phyloP scores from a whole-genome alignment of 805 yeast species.

The Jamesozyma jinghongensis region DNA sequence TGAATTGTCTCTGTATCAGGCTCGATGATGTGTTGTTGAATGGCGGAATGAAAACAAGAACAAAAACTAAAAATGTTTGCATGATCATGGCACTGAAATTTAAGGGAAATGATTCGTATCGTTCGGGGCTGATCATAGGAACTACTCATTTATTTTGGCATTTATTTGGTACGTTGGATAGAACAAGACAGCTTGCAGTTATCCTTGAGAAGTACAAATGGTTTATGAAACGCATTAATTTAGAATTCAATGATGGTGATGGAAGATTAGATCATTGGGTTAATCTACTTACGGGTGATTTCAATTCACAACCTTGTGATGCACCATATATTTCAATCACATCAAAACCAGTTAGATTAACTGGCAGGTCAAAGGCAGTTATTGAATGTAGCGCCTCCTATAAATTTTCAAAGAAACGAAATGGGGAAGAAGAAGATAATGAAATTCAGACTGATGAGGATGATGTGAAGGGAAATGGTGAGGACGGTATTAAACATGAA shows the following conservation, averaged over 20 bases:
- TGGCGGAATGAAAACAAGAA: slow-evolving; percentile 37
- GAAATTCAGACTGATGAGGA: slow-evolving; percentile 37
- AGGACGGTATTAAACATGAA: no score
- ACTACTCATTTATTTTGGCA: slow-evolving; percentile 95
- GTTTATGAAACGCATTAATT: slow-evolving; percentile 36
- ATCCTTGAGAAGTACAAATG: slow-evolving; percentile 46
- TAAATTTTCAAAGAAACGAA: slow-evolving; percentile 40
- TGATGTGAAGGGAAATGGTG: slow-evolving; percentile 38
- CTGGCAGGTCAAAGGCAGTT: slow-evolving; percentile 42
- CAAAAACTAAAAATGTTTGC: slow-evolving; percentile 63
- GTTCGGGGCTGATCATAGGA: slow-evolving; percentile 53
- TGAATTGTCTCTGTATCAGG: no score
- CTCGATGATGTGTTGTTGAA: not conserved
- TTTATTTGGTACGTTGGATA: slow-evolving; percentile 82
- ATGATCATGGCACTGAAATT: slow-evolving; percentile 48
- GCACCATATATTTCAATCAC: slow-evolving; percentile 71
- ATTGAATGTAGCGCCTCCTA: slow-evolving; percentile 53
- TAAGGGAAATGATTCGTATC: slow-evolving; percentile 29
- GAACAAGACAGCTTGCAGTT: slow-evolving; percentile 72
- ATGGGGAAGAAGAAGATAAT: slow-evolving; percentile 44
- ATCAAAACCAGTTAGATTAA: slow-evolving; percentile 48
- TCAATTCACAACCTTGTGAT: slow-evolving; percentile 78
- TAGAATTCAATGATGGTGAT: slow-evolving; percentile 27
- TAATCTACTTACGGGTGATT: slow-evolving; percentile 74
- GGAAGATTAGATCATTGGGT: slow-evolving; percentile 29